Conservation (phyloP, 257 asterid species). For the Solanum appendiculatum region DNA sequence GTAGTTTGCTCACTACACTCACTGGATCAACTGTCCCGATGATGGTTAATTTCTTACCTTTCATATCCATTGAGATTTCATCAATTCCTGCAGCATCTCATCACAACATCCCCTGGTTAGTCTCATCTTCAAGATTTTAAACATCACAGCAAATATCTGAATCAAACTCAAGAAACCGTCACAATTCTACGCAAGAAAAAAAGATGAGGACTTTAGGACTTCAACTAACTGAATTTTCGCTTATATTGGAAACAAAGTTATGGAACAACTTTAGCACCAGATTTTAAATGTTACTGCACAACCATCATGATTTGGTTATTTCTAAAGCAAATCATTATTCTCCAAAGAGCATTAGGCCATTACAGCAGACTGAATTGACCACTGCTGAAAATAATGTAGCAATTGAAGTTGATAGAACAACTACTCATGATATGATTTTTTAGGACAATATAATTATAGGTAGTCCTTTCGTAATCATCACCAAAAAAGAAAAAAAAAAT, state of each 20-base stretch:
- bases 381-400: neutral
- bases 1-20: slow-evolving; percentile 60
- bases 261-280: neutral
- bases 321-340: neutral
- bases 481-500: neutral
- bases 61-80: slow-evolving; percentile 56
- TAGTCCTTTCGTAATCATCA: neutral
- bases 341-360: neutral
- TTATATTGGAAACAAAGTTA: neutral
- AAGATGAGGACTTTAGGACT: neutral
- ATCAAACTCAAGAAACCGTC: neutral
- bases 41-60: slow-evolving; percentile 60
- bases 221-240: neutral
- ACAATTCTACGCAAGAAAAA: neutral
- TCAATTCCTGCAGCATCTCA: slow-evolving; percentile 45
- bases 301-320: neutral
- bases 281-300: neutral
- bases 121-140: neutral
- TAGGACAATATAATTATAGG: neutral
- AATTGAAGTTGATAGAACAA: neutral
- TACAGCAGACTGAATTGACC: neutral
- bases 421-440: neutral
- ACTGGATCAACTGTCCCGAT: slow-evolving; percentile 88
- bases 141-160: neutral
- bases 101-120: neutral